Conservation (phyloP, 139 green algal species). For the Micractinium conductrix region DNA sequence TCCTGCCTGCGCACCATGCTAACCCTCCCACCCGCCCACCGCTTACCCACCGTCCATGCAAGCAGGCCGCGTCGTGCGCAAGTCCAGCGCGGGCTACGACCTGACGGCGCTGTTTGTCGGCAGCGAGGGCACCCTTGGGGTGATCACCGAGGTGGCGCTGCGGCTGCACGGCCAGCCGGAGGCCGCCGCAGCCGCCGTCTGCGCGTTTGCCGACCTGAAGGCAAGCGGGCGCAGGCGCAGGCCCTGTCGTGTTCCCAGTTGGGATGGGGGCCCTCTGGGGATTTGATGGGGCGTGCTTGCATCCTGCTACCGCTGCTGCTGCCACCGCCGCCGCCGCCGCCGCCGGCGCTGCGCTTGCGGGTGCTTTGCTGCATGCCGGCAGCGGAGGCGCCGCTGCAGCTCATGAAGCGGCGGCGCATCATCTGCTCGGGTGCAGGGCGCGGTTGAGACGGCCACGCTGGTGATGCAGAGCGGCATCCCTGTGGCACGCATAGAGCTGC, state of each 20-base stretch:
- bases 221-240: no score
- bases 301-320: no score
- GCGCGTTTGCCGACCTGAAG: constrained; percentile 51
- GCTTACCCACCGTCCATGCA: neutral
- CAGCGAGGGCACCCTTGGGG: constrained; percentile 66
- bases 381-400: neutral
- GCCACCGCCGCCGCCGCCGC: no score
- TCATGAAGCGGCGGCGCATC: no score
- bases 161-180: constrained; percentile 61
- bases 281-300: neutral
- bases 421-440: neutral
- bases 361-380: neutral
- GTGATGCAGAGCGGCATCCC: constrained; percentile 66
- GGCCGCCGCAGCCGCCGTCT: constrained; percentile 58
- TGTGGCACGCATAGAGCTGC: constrained; percentile 72
- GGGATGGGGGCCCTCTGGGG: no score
- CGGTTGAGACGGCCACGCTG: constrained; percentile 46
- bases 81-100: constrained; percentile 71
- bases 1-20: no score
- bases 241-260: neutral
- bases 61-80: constrained; percentile 52
- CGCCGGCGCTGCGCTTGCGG: no score
- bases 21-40: neutral
- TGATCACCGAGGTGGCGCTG: constrained; percentile 43
- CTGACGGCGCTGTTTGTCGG: constrained; percentile 70